phyloP scores from a whole-genome alignment of 2,329 filamentous ascomycete species.

The Venturia nashicola region DNA sequence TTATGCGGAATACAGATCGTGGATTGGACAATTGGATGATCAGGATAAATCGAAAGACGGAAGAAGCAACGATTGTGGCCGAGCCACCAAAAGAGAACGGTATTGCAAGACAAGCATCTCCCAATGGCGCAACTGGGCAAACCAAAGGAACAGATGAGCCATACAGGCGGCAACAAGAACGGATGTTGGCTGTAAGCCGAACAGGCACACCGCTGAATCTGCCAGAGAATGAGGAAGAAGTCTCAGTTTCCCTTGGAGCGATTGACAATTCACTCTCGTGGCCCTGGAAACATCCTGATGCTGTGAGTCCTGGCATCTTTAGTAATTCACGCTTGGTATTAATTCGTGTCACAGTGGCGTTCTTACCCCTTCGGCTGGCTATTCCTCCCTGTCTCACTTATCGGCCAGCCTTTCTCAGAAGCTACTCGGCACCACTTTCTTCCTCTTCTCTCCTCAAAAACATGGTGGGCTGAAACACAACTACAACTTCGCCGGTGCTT shows the following conservation, averaged over 20 bases:
- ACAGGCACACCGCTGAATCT: conserved; percentile 35
- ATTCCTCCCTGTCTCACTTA: conserved; percentile 90
- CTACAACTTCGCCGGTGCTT: conserved; percentile 77
- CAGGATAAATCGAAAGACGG: conserved; percentile 75
- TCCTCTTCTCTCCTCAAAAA: conserved; percentile 84
- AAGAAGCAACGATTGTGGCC: conserved; percentile 74
- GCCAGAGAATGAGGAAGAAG: conserved; percentile 29
- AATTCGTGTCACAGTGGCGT: conserved; percentile 40
- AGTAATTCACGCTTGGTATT: conserved; percentile 26
- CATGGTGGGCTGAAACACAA: conserved; percentile 96
- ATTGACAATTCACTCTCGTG: conserved; percentile 98
- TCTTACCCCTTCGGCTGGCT: conserved; percentile 98
- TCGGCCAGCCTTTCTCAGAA: conserved; percentile 90
- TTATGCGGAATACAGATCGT: conserved; percentile 97
- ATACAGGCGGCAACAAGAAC: conserved; percentile 62
- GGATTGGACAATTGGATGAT: conserved; percentile 99
- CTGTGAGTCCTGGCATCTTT: conserved; percentile 35
- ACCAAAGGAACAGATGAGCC: conserved; percentile 41
- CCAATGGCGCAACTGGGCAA: conserved; percentile 27
- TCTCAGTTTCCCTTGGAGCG: conserved; percentile 68
- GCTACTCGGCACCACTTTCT: conserved; percentile 90
- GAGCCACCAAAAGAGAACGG: conserved; percentile 60
- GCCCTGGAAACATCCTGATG: conserved; percentile 98
- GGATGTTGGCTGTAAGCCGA: conserved; percentile 63
- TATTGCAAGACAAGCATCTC: conserved; percentile 8